phyloP scores from a whole-genome alignment of 1,139 yeast species.

The Arxiozyma slooffiae region DNA sequence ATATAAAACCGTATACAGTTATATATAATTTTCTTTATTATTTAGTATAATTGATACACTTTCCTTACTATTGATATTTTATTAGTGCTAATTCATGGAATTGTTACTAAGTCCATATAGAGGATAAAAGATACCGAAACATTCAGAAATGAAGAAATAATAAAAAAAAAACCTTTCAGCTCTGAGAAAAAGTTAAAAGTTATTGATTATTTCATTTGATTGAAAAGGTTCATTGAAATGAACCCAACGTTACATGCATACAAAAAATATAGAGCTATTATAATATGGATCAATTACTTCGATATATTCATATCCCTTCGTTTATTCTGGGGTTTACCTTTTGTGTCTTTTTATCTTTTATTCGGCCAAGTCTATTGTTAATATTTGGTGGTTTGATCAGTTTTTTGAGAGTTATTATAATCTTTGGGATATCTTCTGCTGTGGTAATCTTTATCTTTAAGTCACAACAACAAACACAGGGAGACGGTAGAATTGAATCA shows the following conservation, averaged over 20 bases:
- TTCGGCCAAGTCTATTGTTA: conserved; percentile 9
- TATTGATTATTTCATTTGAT: neutral
- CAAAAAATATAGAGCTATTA: neutral
- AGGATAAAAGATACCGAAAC: no score
- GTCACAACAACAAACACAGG: neutral
- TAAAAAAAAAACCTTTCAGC: no score
- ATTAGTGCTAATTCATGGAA: neutral
- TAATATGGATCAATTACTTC: neutral
- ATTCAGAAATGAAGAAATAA: no score
- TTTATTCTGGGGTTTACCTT: conserved; percentile 7
- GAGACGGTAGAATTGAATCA: neutral
- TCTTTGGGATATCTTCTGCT: conserved; percentile 6
- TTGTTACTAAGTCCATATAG: no score
- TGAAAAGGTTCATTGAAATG: neutral
- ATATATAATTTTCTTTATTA: neutral
- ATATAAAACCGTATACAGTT: neutral
- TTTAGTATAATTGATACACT: neutral
- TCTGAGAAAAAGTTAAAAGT: no score
- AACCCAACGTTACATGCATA: neutral
- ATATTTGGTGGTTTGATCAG: conserved; percentile 9
- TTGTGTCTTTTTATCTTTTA: conserved; percentile 7
- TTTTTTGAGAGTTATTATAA: conserved; percentile 5
- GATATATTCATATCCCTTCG: conserved; percentile 9
- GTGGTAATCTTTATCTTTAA: neutral
- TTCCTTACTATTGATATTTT: neutral